phyloP scores from a whole-genome alignment of 257 asterid genomes.

The Solanum chilense region DNA sequence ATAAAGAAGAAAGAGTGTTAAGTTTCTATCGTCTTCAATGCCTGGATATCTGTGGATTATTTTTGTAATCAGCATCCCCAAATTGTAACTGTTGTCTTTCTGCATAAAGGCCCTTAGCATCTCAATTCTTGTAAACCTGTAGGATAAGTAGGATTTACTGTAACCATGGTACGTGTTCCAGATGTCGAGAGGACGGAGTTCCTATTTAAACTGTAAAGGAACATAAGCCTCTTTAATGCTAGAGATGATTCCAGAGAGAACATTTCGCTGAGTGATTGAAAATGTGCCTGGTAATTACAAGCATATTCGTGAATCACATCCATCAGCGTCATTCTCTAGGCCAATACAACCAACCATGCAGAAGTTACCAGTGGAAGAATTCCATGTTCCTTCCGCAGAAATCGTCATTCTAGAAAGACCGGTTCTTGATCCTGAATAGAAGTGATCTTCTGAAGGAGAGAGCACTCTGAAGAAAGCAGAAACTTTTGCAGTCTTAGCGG shows the following conservation, averaged over 20 bases:
- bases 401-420: slow-evolving; percentile 7
- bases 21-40: background rate
- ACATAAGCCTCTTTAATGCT: background rate
- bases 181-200: slow-evolving; percentile 1
- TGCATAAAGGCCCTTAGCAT: background rate
- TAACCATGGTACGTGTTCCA: background rate
- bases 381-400: slow-evolving; percentile 7
- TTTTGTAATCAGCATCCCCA: background rate
- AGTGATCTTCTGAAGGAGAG: background rate
- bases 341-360: slow-evolving; percentile 15
- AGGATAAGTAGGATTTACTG: background rate
- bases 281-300: background rate
- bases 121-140: slow-evolving; percentile 2
- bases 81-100: background rate
- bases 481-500: background rate
- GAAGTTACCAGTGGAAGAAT: slow-evolving; percentile 6
- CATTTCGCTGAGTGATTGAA: slow-evolving; percentile 4
- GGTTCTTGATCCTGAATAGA: background rate
- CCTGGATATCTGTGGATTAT: background rate
- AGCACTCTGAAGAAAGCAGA: slow-evolving; percentile 1
- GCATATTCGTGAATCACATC: background rate
- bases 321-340: background rate
- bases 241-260: slow-evolving; percentile 6
- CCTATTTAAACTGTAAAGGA: slow-evolving; percentile 3
- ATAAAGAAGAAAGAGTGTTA: slow-evolving; percentile 1